Conservation (phyloP, 2,329 filamentous ascomycete genomes). For the Tricladium varicosporioides region DNA sequence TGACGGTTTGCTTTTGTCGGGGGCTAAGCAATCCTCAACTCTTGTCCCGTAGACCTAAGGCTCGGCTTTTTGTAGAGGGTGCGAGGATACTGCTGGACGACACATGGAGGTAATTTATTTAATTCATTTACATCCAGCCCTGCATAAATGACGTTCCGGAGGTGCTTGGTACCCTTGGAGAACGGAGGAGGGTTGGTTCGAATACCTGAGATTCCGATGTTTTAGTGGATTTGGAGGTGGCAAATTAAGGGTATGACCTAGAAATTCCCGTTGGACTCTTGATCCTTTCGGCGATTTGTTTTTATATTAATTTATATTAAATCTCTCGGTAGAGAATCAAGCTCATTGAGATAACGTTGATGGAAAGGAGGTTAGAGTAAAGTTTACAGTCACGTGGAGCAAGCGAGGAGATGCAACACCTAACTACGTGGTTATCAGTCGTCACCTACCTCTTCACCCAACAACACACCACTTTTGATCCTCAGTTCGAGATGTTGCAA, state of each 20-base stretch:
- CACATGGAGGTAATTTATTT: neutral
- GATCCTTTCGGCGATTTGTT: neutral
- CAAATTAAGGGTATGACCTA: neutral
- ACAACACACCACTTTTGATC: constrained; percentile 1
- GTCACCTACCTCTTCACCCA: neutral
- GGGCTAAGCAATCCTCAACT: no score
- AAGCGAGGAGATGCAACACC: neutral
- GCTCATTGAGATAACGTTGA: neutral
- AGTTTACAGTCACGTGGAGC: neutral
- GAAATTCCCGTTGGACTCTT: neutral
- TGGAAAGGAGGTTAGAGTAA: neutral
- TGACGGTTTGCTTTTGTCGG: no score
- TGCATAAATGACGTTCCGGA: constrained; percentile 5
- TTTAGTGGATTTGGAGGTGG: no score
- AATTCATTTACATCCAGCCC: constrained; percentile 6
- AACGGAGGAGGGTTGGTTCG: neutral
- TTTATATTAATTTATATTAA: neutral
- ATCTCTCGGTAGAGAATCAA: neutral
- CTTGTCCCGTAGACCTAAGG: no score
- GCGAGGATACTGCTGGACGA: neutral
- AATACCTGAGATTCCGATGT: no score
- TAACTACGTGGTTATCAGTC: neutral
- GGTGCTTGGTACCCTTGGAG: neutral
- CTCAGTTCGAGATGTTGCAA: constrained; percentile 6
- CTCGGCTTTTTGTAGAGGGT: neutral